A percentile compares a stretch with the other conserved stretches of the same genome.
Evolutionary conservation across 2,329 filamentous ascomycete genomes (phyloP).

Genomic region (Hypoxylon sp.): DNA sequence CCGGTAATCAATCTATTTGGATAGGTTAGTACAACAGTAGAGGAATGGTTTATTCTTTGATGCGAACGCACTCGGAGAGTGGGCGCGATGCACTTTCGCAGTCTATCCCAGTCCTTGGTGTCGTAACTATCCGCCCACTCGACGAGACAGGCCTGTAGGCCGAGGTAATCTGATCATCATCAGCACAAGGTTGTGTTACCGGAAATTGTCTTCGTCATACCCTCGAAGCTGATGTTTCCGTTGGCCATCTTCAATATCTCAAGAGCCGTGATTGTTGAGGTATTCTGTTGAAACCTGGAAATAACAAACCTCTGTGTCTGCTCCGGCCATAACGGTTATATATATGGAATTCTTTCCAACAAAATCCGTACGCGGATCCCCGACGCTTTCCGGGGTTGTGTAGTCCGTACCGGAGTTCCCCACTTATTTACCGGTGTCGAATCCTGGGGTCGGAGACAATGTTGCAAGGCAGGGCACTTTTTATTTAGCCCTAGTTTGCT

Average conservation of each 20-base stretch:
- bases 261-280: not conserved
- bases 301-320: not conserved
- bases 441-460: slow-evolving; percentile 2
- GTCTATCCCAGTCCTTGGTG: slow-evolving; percentile 72
- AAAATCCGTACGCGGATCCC: slow-evolving; percentile 25
- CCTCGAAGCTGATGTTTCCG: slow-evolving; percentile 49
- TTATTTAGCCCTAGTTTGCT: not conserved
- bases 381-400: slow-evolving; percentile 26
- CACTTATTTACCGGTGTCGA: slow-evolving; percentile 16
- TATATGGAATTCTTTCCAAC: slow-evolving; percentile 8
- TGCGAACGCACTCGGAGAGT: slow-evolving; percentile 61
- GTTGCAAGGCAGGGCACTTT: not conserved
- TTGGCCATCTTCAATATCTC: slow-evolving; percentile 26
- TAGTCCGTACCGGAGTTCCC: slow-evolving; percentile 36
- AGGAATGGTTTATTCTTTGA: not conserved
- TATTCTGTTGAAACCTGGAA: not conserved
- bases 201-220: slow-evolving; percentile 20
- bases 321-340: slow-evolving; percentile 14
- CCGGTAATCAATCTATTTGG: slow-evolving; percentile 75
- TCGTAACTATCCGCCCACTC: slow-evolving; percentile 76
- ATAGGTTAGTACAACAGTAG: slow-evolving; percentile 10
- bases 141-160: slow-evolving; percentile 54
- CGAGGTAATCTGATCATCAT: slow-evolving; percentile 49
- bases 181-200: slow-evolving; percentile 4
- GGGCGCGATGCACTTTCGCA: slow-evolving; percentile 72